Base-by-base conservation (phyloP, 164 flowering plant genomes). In the Vitis rupestris region DNA sequence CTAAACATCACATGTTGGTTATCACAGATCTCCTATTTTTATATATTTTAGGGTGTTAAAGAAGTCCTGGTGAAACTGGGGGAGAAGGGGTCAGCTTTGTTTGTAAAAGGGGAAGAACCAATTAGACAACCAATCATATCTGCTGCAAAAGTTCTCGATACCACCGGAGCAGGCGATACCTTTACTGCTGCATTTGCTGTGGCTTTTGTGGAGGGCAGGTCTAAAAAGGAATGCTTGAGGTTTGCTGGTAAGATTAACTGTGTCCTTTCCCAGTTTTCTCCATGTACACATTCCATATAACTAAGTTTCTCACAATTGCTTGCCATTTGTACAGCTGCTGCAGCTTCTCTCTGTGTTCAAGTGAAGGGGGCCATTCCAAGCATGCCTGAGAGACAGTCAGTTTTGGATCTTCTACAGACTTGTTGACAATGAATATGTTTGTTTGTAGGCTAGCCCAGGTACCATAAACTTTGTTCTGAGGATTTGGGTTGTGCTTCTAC, bases 161-260 rank as follows among this genome's bases (percentile, higher is more conserved):
- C 99, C 30, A 95, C 99, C 50, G 99, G 99, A 64, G 99, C 99
- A 53, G 99, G 99, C 44, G 98, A 93, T 79, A 93, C 98, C 50
- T 95, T 91, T 51, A 95, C 99, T 13, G 93, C 99, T 67, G 90
- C 99, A 63, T 95, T 90, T 80, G 93, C 99, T 0, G 98, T 95
- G 71, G 96, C 97, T 69, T 77, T 85, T 65, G 93, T 90, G 14
- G 98, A 93, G 87, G 97, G 98, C 58, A 90, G 85, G 78, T 82
- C 97, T 57, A 80, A 70, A 76, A 70, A 70, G 75, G 92, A 90
- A 69, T 86, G 92, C 82, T 71, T 95, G 82, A 83, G 82, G 78
- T 93, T 93, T 89, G 97, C 98, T 48, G 98, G 97, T 95, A 80
- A 59, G 76, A 27, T 17, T n/a, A 19, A 37, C 59, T 15, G 12